These are phyloP conservation scores for Dentiscutata heterogama DNA, from an alignment of 371 early-diverging fungal species.

Conservation along the genomic window DNA sequence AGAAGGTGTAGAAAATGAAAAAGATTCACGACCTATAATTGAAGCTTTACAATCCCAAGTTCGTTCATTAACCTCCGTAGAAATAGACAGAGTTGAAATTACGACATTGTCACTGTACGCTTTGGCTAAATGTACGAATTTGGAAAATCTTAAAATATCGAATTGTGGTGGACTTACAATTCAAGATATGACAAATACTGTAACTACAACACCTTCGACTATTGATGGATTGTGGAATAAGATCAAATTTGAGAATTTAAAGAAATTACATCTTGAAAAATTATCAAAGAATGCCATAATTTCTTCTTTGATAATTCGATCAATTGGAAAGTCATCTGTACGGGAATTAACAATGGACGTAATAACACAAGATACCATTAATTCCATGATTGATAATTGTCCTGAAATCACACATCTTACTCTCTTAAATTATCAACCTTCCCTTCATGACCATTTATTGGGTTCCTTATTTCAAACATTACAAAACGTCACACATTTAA, in stretches of 20 bases:
- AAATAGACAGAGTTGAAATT: background rate
- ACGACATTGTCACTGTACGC: background rate
- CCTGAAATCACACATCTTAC: background rate
- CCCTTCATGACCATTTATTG: background rate
- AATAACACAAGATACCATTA: slow-evolving; percentile 9
- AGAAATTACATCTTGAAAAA: background rate
- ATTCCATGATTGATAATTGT: background rate
- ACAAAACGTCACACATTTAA: background rate
- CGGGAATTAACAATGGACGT: background rate
- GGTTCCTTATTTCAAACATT: background rate
- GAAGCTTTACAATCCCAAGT: background rate
- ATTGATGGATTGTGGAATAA: background rate
- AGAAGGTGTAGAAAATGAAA: too few relatives aligned
- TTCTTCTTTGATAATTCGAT: background rate
- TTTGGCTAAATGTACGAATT: background rate
- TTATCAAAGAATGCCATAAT: background rate
- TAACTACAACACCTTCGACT: background rate
- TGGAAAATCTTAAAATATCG: background rate
- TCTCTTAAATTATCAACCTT: background rate
- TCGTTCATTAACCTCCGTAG: background rate
- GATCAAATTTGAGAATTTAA: background rate
- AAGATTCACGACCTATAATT: background rate
- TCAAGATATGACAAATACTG: background rate
- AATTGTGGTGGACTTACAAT: background rate
- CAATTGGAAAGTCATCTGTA: background rate